Evolutionary conservation across 129 eudicot genomes (phyloP), one percentile per base, ranked within the genome.

Genomic region (Calendula officinalis): DNA sequence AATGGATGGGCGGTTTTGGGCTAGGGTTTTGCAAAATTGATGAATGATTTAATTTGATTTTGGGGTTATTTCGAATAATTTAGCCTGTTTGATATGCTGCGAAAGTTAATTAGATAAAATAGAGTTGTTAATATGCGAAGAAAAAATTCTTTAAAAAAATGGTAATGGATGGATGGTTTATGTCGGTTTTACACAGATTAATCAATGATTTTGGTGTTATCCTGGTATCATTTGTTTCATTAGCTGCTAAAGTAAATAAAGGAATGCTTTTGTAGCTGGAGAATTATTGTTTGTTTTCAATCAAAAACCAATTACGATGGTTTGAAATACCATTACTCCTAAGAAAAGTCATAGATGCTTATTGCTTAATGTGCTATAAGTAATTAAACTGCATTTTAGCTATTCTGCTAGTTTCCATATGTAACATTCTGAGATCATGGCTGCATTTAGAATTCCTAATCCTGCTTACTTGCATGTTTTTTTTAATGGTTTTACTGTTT

Each of bases 1-100:
- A 22, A 22, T 22, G 30, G 30, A 22, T 22, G 47, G 51, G 59
- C 37, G 43, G 52, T 64, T 66, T 73, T 45, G 57, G 60, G 30
- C 34, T 64, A 64, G 59, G 70, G 58, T 63, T 54, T 72, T 63
- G 58, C 22, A 7, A 30, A 52, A 27, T 37, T 38, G 67, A 9
- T 54, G 42, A 6, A 64, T 71, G 30, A 33, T 8, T 55, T 61
- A 60, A 37, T 15, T 50, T 42, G 63, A 62, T 61, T 50, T 60
- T 3, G 27, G 60, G 62, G 43, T 41, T 53, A 33, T 4, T 40
- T 34, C 8, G 69, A 11, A 64, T 52, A 44, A 72, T 54, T 43
- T 14, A 13, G 75, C 30, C 1, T 22, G 30, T 22, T 22, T 22
- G 30, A 22, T 22, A 0, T 22, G 30, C 30, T 22, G 30, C 30